These are phyloP conservation scores for Lepidium campestre DNA, from an alignment of 441 rosid genomes.

Conservation along the genomic window DNA sequence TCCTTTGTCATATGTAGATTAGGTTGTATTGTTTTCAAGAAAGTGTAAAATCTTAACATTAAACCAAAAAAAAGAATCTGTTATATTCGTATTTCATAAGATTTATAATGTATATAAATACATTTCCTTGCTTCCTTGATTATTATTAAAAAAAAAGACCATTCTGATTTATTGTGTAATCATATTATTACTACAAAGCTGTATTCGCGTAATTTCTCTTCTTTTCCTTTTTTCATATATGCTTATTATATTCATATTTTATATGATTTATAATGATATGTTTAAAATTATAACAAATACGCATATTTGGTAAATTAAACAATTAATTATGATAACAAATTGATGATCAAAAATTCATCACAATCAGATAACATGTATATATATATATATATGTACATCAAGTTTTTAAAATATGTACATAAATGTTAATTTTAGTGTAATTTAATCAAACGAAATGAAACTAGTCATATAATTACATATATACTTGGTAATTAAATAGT, in stretches of 20 bases:
- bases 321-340: not conserved
- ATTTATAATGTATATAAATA: too few species aligned
- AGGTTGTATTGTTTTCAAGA: too few species aligned
- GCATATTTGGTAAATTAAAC: not conserved
- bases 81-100: too few species aligned
- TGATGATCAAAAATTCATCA: not conserved
- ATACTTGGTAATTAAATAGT: not conserved
- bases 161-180: too few species aligned
- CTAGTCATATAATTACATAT: not conserved
- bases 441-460: conserved; percentile 12
- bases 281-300: not conserved
- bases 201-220: too few species aligned
- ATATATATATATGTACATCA: not conserved
- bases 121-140: too few species aligned
- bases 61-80: too few species aligned
- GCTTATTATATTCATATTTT: not conserved
- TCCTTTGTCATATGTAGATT: too few species aligned
- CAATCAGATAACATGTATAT: conserved; percentile 7
- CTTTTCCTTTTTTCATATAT: too few species aligned
- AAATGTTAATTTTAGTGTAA: conserved; percentile 2
- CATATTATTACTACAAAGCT: too few species aligned
- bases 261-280: not conserved
- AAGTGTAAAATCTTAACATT: too few species aligned
- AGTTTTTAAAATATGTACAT: not conserved
- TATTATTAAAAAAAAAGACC: too few species aligned